Conservation (phyloP, 441 rosid genomes). For the Pelargonium myrrhifolium region DNA sequence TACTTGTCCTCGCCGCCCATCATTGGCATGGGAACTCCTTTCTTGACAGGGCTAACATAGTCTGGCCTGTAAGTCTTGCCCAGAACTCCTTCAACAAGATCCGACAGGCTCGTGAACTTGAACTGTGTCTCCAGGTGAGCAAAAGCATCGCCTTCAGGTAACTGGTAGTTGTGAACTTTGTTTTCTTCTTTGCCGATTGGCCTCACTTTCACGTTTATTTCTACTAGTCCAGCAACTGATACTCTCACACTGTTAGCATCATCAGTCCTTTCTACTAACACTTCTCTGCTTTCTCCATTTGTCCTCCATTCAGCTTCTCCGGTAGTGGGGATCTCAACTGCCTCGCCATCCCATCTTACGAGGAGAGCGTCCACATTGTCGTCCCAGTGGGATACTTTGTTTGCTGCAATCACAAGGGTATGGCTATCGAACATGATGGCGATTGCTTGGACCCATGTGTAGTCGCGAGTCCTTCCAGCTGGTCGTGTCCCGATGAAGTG, state of each 20-base stretch:
- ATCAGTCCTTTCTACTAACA: conserved; percentile 62
- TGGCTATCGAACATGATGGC: conserved; percentile 53
- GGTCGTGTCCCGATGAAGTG: conserved; percentile 82
- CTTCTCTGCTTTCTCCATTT: conserved; percentile 24
- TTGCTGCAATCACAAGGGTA: conserved; percentile 59
- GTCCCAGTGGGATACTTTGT: conserved; percentile 46
- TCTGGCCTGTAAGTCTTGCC: conserved; percentile 76
- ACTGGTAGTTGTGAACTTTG: conserved; percentile 60
- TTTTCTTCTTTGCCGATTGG: conserved; percentile 68
- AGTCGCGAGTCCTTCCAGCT: conserved; percentile 67
- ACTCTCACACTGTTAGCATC: conserved; percentile 49
- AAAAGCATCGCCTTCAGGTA: conserved; percentile 59
- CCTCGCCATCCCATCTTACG: conserved; percentile 37
- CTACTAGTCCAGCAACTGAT: conserved; percentile 46
- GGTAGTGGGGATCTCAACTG: conserved; percentile 35
- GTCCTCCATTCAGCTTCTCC: conserved; percentile 56
- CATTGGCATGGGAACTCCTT: conserved; percentile 76
- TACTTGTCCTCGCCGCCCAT: conserved; percentile 88
- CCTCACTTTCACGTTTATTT: conserved; percentile 48
- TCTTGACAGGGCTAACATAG: conserved; percentile 64
- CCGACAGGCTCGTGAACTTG: conserved; percentile 44
- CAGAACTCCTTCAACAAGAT: conserved; percentile 65
- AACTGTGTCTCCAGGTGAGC: conserved; percentile 87
- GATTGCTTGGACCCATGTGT: conserved; percentile 87
- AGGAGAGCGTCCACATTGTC: conserved; percentile 41